Evolutionary conservation across 1,139 yeast species (phyloP).

Genomic region (Geotrichum candidum): DNA sequence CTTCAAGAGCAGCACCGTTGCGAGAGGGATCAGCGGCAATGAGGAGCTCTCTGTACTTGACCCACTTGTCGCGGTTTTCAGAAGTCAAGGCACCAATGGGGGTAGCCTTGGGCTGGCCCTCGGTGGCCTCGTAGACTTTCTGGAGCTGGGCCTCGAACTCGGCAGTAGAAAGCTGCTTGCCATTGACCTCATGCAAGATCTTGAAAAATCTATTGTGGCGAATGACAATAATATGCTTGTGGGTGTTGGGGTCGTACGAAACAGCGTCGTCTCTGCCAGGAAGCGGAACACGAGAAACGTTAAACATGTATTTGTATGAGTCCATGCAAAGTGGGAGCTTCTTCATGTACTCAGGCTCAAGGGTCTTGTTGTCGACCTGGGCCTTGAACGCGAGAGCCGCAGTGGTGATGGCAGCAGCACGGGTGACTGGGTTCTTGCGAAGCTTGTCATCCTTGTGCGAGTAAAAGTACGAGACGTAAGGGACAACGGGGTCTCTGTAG

Average conservation of each 20-base stretch:
- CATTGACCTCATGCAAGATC: conserved; percentile 52
- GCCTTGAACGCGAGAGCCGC: conserved; percentile 39
- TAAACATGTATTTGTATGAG: conserved; percentile 86
- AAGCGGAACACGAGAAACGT: conserved; percentile 76
- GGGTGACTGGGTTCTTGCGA: conserved; percentile 61
- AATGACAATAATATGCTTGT: conserved; percentile 68
- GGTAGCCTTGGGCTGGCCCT: conserved; percentile 42
- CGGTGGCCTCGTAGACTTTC: conserved; percentile 42
- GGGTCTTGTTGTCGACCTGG: conserved; percentile 35
- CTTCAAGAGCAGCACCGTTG: conserved; percentile 53
- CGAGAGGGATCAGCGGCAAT: conserved; percentile 45
- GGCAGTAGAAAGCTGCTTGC: conserved; percentile 50
- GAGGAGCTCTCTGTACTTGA: conserved; percentile 54
- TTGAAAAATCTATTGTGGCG: conserved; percentile 79
- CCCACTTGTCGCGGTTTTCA: conserved; percentile 82
- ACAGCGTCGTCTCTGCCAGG: conserved; percentile 36
- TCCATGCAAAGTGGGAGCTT: conserved; percentile 89
- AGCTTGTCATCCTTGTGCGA: conserved; percentile 61
- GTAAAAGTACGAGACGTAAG: conserved; percentile 87
- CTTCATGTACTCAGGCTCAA: conserved; percentile 73
- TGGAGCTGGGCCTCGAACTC: conserved; percentile 64
- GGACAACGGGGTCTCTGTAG: conserved; percentile 89
- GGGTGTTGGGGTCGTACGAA: conserved; percentile 44
- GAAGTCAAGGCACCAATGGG: conserved; percentile 78
- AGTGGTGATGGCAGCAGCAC: conserved; percentile 57